Evolutionary conservation across 176 grass and related monocot species (phyloP).

Genomic region (Triticum timopheevii): DNA sequence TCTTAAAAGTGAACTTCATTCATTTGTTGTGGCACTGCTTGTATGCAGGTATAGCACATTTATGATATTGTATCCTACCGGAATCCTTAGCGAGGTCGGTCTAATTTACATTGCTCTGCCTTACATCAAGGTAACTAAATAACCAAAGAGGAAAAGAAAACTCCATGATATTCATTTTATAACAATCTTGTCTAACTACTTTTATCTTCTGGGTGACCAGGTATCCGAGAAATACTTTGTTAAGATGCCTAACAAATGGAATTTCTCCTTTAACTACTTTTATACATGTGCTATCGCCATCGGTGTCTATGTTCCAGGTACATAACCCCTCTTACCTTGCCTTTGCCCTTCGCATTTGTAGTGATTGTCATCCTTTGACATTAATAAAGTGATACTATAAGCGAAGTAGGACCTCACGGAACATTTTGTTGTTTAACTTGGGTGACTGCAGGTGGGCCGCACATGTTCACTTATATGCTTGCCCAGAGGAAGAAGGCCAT

Average conservation of each 20-base stretch:
- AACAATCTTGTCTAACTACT: not conserved
- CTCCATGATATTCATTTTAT: not conserved
- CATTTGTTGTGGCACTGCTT: not conserved
- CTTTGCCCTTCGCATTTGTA: not conserved
- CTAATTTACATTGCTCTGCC: conserved; percentile 43
- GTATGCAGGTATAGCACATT: conserved; percentile 46
- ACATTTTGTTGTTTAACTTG: not conserved
- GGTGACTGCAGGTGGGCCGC: conserved; percentile 30
- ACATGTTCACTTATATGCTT: conserved; percentile 50
- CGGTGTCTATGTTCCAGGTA: conserved; percentile 51
- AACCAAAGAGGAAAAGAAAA: not conserved
- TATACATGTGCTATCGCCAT: conserved; percentile 43
- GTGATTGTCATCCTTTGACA: not conserved
- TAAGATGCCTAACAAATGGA: conserved; percentile 69
- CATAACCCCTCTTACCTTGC: not conserved
- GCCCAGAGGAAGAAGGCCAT: conserved; percentile 50
- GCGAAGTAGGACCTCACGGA: not conserved
- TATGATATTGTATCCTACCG: conserved; percentile 51
- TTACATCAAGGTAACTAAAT: conserved; percentile 38
- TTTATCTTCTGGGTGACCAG: conserved; percentile 4
- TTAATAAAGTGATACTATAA: not conserved
- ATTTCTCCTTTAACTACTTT: conserved; percentile 56
- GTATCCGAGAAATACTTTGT: conserved; percentile 56
- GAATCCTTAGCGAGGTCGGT: conserved; percentile 46
- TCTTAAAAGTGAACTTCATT: not conserved